phyloP scores from a whole-genome alignment of 129 eudicot genomes.

The Flaveria robusta region DNA sequence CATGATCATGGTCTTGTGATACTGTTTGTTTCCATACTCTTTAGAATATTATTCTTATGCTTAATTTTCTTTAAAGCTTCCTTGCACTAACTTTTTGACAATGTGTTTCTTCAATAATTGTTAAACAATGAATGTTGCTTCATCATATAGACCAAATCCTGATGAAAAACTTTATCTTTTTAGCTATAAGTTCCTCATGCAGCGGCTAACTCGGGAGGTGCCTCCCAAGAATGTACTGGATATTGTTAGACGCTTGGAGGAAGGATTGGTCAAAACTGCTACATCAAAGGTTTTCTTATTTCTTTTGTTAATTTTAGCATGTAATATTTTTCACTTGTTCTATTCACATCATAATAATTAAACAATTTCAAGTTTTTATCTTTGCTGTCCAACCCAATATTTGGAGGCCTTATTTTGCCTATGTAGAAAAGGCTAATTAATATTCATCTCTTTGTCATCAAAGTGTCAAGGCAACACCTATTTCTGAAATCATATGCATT shows the following conservation, averaged over 20 bases:
- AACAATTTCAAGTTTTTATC: neutral
- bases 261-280: conserved; percentile 66
- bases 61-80: neutral
- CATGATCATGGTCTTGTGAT: conserved; percentile 9
- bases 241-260: conserved; percentile 77
- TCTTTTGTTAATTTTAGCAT: neutral
- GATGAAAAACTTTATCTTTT: conserved; percentile 20
- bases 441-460: conserved; percentile 6
- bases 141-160: conserved; percentile 14
- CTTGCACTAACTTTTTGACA: neutral
- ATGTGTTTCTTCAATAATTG: neutral
- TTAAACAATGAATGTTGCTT: conserved; percentile 4
- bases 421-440: conserved; percentile 1
- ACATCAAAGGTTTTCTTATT: conserved; percentile 51
- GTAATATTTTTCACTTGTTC: neutral
- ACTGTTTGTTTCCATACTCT: conserved; percentile 1
- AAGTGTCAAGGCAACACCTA: conserved; percentile 19
- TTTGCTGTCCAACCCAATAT: conserved; percentile 6
- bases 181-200: conserved; percentile 62
- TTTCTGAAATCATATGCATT: conserved; percentile 6
- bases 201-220: conserved; percentile 47
- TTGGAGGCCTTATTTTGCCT: conserved; percentile 9
- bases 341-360: neutral
- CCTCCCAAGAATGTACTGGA: conserved; percentile 55
- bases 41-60: neutral